phyloP scores from a whole-genome alignment of 2,329 filamentous ascomycete species.

The Calonectria pseudoreteaudii region DNA sequence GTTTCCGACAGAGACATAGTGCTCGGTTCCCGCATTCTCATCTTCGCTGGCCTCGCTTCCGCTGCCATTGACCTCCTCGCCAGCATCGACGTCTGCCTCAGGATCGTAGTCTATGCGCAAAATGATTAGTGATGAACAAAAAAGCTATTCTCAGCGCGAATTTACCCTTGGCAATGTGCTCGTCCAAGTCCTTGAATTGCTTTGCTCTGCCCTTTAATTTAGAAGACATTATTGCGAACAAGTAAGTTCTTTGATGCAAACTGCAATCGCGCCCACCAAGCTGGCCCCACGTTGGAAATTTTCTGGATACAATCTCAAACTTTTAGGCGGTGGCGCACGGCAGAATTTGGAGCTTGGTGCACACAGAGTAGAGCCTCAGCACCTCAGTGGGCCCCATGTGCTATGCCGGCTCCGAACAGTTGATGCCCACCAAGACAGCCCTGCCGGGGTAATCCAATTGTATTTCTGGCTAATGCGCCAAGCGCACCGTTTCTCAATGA shows the following conservation, averaged over 20 bases:
- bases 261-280: conserved; percentile 25
- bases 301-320: conserved; percentile 51
- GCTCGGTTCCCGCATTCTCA: conserved; percentile 78
- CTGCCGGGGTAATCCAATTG: not conserved
- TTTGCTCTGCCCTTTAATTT: conserved; percentile 66
- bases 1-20: conserved; percentile 86
- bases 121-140: conserved; percentile 23
- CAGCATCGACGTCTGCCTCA: conserved; percentile 72
- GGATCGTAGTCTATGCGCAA: conserved; percentile 78
- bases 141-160: not conserved
- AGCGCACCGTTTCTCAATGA: not conserved
- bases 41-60: conserved; percentile 62
- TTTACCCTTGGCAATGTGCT: conserved; percentile 71
- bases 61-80: conserved; percentile 60
- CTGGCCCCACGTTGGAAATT: conserved; percentile 50
- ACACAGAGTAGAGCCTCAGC: not conserved
- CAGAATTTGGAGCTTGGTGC: conserved; percentile 50
- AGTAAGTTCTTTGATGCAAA: conserved; percentile 24
- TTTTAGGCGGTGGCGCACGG: conserved; percentile 64
- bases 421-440: not conserved
- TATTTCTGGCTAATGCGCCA: not conserved
- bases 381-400: not conserved
- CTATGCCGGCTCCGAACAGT: not conserved
- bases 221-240: conserved; percentile 59
- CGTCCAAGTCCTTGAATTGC: conserved; percentile 72